A percentile compares a stretch with the other conserved stretches of the same genome.
Evolutionary conservation across 2,329 filamentous ascomycete genomes (phyloP).

Genomic region (Ophiostoma tasmaniense): DNA sequence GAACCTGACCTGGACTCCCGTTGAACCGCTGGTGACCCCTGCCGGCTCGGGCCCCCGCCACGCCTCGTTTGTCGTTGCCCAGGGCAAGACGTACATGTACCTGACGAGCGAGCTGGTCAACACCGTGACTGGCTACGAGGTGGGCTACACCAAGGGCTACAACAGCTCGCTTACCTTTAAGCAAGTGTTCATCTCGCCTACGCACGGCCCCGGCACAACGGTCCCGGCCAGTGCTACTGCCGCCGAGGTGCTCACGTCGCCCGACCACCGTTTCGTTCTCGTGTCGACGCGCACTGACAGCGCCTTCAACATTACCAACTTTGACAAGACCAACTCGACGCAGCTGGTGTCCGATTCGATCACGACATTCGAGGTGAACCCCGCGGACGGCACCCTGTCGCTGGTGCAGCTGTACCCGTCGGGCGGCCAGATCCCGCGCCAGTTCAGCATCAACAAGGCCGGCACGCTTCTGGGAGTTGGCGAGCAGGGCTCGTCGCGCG

Average conservation of each 20-base stretch:
- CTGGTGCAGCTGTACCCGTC: slow-evolving; percentile 52
- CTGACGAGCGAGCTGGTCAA: slow-evolving; percentile 54
- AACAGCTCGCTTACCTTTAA: slow-evolving; percentile 36
- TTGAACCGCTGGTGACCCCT: slow-evolving; percentile 34
- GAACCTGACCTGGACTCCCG: slow-evolving; percentile 34
- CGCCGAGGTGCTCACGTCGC: slow-evolving; percentile 50
- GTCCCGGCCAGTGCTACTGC: slow-evolving; percentile 38
- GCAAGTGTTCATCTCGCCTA: slow-evolving; percentile 40
- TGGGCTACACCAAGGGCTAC: slow-evolving; percentile 37
- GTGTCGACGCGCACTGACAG: slow-evolving; percentile 60
- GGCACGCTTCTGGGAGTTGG: slow-evolving; percentile 58
- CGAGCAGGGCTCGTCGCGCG: slow-evolving; percentile 51
- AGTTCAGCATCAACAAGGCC: slow-evolving; percentile 57
- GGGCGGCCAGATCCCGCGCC: slow-evolving; percentile 57
- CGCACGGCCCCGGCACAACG: slow-evolving; percentile 36
- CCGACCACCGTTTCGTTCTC: slow-evolving; percentile 54
- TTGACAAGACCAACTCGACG: slow-evolving; percentile 35
- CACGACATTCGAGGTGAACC: slow-evolving; percentile 51
- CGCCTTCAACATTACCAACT: slow-evolving; percentile 41
- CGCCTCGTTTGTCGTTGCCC: slow-evolving; percentile 44
- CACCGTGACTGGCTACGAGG: slow-evolving; percentile 47
- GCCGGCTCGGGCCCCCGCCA: slow-evolving; percentile 58
- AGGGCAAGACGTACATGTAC: slow-evolving; percentile 46
- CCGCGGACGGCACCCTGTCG: slow-evolving; percentile 43
- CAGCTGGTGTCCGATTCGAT: slow-evolving; percentile 53